phyloP scores from a whole-genome alignment of 1,139 yeast genomes.

The Lodderomyces beijingensis region DNA sequence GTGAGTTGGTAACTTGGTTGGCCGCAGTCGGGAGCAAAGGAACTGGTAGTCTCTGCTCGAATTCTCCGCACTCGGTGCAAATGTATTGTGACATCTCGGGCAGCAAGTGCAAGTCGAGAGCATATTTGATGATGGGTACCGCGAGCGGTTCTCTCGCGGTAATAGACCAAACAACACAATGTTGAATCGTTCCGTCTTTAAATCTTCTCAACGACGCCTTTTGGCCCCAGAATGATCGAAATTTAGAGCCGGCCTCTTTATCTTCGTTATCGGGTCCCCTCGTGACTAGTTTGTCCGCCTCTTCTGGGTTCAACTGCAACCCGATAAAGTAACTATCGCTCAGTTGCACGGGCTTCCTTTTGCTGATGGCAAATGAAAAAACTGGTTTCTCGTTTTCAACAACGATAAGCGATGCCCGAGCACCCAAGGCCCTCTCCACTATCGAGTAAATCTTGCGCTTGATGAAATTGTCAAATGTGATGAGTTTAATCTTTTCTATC shows the following conservation, averaged over 20 bases:
- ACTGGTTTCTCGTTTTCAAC: conserved; percentile 27
- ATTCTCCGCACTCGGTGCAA: conserved; percentile 35
- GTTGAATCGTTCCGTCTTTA: conserved; percentile 83
- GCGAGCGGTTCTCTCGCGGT: conserved; percentile 62
- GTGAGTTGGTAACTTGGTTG: conserved; percentile 49
- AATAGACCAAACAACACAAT: conserved; percentile 82
- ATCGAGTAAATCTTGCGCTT: conserved; percentile 58
- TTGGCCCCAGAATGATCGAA: conserved; percentile 86
- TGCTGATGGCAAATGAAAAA: conserved; percentile 45
- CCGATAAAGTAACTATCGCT: conserved; percentile 52
- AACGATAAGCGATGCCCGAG: conserved; percentile 49
- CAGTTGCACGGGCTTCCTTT: conserved; percentile 49
- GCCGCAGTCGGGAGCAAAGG: conserved; percentile 57
- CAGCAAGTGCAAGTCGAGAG: conserved; percentile 59
- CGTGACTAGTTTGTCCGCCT: conserved; percentile 75
- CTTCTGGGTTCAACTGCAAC: conserved; percentile 64
- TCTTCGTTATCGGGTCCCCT: conserved; percentile 76
- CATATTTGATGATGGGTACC: conserved; percentile 59
- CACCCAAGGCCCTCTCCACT: conserved; percentile 62
- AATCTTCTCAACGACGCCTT: conserved; percentile 84
- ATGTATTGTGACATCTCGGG: conserved; percentile 42
- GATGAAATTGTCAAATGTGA: conserved; percentile 65
- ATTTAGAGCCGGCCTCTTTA: conserved; percentile 53
- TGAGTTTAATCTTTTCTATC: conserved; percentile 65
- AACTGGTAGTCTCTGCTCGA: conserved; percentile 52